Evolutionary conservation across 805 yeast species (phyloP).

Genomic region (Metschnikowia similis): DNA sequence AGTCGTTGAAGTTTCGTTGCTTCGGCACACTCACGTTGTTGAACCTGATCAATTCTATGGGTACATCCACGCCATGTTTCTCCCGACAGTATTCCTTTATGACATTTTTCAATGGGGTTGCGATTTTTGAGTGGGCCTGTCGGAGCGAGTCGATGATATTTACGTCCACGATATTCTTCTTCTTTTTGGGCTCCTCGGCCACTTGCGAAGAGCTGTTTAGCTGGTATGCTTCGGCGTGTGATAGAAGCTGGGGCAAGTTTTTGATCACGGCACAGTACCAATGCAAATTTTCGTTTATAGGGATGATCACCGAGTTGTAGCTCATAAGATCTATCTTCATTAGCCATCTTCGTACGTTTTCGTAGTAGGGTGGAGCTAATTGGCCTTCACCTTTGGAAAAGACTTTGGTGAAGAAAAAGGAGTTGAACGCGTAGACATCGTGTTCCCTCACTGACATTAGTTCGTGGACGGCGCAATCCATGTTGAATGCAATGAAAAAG

Average conservation of each 20-base stretch:
- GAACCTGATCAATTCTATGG: slow-evolving; percentile 44
- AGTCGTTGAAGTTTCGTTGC: slow-evolving; percentile 87
- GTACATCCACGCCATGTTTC: slow-evolving; percentile 47
- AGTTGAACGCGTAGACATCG: slow-evolving; percentile 61
- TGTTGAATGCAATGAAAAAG: slow-evolving; percentile 66
- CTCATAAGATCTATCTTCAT: slow-evolving; percentile 55
- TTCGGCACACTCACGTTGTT: slow-evolving; percentile 61
- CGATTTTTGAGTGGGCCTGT: slow-evolving; percentile 50
- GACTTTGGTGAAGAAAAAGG: slow-evolving; percentile 76
- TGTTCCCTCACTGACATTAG: slow-evolving; percentile 22
- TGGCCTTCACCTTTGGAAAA: slow-evolving; percentile 26
- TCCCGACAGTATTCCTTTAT: slow-evolving; percentile 68
- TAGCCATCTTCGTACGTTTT: slow-evolving; percentile 75
- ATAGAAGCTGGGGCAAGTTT: slow-evolving; percentile 39
- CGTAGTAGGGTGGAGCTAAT: slow-evolving; percentile 42
- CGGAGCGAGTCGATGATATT: slow-evolving; percentile 74
- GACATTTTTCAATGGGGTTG: slow-evolving; percentile 52
- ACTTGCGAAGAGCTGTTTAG: not conserved
- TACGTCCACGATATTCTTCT: slow-evolving; percentile 31
- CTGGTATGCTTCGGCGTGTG: not conserved
- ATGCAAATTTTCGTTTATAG: slow-evolving; percentile 76
- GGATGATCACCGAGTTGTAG: slow-evolving; percentile 63
- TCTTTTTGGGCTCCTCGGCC: slow-evolving; percentile 6
- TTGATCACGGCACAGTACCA: slow-evolving; percentile 83
- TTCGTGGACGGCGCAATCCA: slow-evolving; percentile 32